These are phyloP conservation scores for Luzula sylvatica DNA, from an alignment of 176 grass and related monocot species.

Conservation along the genomic window DNA sequence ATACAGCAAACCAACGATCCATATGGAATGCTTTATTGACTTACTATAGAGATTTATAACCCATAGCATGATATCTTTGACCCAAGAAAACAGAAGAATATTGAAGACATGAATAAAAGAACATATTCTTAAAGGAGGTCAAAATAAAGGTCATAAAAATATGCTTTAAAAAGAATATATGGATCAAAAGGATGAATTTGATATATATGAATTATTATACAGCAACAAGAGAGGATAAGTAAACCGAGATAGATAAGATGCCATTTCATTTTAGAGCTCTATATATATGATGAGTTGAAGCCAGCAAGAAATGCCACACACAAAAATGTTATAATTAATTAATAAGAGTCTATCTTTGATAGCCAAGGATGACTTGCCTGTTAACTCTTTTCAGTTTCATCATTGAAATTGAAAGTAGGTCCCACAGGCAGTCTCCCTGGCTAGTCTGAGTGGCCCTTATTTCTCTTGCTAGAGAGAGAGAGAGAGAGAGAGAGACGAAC, in stretches of 20 bases:
- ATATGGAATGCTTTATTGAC: no score
- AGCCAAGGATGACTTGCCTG: constrained; percentile 25
- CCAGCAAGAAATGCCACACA: no score
- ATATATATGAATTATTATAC: not conserved
- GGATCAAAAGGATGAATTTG: not conserved
- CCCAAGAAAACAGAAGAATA: not conserved
- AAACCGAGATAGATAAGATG: not conserved
- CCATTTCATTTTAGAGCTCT: not conserved
- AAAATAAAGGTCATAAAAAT: constrained; percentile 6
- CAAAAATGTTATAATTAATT: no score
- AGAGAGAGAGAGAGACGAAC: no score
- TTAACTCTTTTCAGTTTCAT: constrained; percentile 2
- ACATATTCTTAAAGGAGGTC: not conserved
- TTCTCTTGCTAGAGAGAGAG: no score
- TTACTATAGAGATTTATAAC: no score
- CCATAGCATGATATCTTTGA: constrained; percentile 11
- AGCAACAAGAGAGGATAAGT: not conserved
- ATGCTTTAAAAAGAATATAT: constrained; percentile 11
- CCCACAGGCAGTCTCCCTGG: constrained; percentile 20
- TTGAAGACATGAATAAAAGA: constrained; percentile 15
- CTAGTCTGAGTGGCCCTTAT: constrained; percentile 21
- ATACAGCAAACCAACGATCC: no score
- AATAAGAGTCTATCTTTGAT: constrained; percentile 21
- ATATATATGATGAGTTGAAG: no score
- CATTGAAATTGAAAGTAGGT: no score